Base-by-base conservation (phyloP, 306 rosid species). In the Glycine tomentella region DNA sequence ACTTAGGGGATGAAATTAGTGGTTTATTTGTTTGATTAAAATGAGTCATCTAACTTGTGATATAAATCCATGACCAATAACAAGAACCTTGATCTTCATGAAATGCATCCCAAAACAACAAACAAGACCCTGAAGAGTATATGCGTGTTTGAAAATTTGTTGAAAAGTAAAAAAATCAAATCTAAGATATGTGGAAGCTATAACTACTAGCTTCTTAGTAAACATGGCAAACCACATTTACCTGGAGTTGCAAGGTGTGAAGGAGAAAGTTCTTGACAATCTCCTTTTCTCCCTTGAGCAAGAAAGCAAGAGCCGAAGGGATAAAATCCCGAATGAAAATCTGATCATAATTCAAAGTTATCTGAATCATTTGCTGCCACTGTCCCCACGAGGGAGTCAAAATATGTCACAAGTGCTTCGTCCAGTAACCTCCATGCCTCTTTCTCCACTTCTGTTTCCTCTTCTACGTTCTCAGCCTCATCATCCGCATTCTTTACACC, bases 181-280 rank as follows among this genome's bases (percentile, higher is more conserved):
- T 20, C 20, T 20, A 20, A 20, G 20, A 20, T 20, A 20, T 20
- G 20, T 20, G 20, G 20, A 20, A 20, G 20, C 20, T 20, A 20
- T 20, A 20, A 20, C 20, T 20, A 20, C 20, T 20, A 20, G 20
- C 20, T 20, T 20, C 20, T 20, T 20, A 20, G 20, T 20, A 20
- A 20, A 20, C 20, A 20, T 20, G 20, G 20, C 20, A 20, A 20
- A 20, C 1, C 20, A 20, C 20, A 20, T 20, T 20, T 86, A 95
- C 99, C 98, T 93, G 98, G 82, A 93, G 87, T 81, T 93, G 97
- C 91, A 95, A 88, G 85, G 97, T 95, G 76, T 92, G 89, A 73
- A 95, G 94, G 69, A 95, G 97, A 75, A 95, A 93, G 85, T 93
- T 93, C 91, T 83, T 88, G 82, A 95, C 98, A 75, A 95, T 90